Evolutionary conservation across 1,284 basidiomycete species (phyloP), one percentile per base, ranked within the genome.

Genomic region (Ustilago nuda): DNA sequence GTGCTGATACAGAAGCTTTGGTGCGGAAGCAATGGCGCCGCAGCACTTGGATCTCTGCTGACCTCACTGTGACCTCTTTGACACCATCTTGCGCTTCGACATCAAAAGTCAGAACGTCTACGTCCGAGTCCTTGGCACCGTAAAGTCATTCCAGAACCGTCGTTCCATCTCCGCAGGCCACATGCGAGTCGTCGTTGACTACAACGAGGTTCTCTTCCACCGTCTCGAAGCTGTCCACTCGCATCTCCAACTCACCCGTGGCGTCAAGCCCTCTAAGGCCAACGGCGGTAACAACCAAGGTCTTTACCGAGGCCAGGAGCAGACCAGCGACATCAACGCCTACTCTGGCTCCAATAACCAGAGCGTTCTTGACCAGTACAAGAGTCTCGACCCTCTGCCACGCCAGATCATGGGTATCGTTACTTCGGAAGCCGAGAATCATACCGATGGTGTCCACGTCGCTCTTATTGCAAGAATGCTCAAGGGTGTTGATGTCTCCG

Each of bases 151-250:
- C 86, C 90, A 91, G 48, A 91, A 89, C 79, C 95, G 94, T 86
- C 89, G 91, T 80, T 89, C 92, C 76, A 90, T 98, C 74, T 90
- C 92, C 33, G 71, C 79, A 3, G 82, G 76, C 0, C 78, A 82
- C 61, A 80, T 84, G 46, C 63, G 78, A 15, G 87, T 88, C 5
- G 87, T 92, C 46, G 89, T 87, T 35, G 92, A 96, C 83, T 88
- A 89, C 45, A 91, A 94, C 85, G 95, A 99, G 86, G 87, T 94
- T 48, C 91, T 91, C 80, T 95, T 93, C 86, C 95, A 98, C 84
- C 82, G 89, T 37, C 83, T 90, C 59, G 90, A 92, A 72, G 88
- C 88, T 5, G 87, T 90, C 58, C 88, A 88, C 52, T 60, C 73
- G 7, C 84, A 85, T 52, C 64, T 84, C 7, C 74, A 76, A 54